Evolutionary conservation across 164 flowering plant species (phyloP).

Genomic region (Stephania cephalantha): DNA sequence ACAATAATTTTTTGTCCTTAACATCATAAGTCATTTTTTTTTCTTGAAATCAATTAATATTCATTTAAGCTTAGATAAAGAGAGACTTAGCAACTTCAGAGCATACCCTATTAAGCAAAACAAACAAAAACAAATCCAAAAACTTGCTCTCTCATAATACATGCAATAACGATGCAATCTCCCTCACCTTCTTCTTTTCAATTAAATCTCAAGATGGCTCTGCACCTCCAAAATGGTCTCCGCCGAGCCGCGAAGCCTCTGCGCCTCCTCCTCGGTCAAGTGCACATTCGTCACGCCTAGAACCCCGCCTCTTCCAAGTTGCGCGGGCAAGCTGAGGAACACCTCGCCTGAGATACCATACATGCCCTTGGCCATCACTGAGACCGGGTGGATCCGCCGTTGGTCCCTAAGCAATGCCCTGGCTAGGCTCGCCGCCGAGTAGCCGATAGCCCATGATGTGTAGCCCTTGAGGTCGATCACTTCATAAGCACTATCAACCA

Average conservation of each 20-base stretch:
- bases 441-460: conserved; percentile 89
- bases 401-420: conserved; percentile 54
- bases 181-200: no score
- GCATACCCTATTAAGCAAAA: no score
- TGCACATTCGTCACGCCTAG: conserved; percentile 59
- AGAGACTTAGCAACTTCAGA: no score
- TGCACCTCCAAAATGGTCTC: conserved; percentile 56
- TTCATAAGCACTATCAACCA: conserved; percentile 60
- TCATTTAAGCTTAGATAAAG: no score
- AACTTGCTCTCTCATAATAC: no score
- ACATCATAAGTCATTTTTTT: no score
- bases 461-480: conserved; percentile 74
- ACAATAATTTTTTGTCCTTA: no score
- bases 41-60: no score
- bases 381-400: conserved; percentile 65
- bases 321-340: conserved; percentile 76
- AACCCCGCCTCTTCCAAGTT: conserved; percentile 60
- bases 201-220: conserved; percentile 39
- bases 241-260: conserved; percentile 44
- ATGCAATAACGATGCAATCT: no score
- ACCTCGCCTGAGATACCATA: conserved; percentile 59
- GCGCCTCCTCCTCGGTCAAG: conserved; percentile 53
- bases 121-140: no score
- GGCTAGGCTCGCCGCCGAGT: conserved; percentile 69
- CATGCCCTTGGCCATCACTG: conserved; percentile 61